Conservation (phyloP, 306 rosid genomes). For the Vicia villosa region DNA sequence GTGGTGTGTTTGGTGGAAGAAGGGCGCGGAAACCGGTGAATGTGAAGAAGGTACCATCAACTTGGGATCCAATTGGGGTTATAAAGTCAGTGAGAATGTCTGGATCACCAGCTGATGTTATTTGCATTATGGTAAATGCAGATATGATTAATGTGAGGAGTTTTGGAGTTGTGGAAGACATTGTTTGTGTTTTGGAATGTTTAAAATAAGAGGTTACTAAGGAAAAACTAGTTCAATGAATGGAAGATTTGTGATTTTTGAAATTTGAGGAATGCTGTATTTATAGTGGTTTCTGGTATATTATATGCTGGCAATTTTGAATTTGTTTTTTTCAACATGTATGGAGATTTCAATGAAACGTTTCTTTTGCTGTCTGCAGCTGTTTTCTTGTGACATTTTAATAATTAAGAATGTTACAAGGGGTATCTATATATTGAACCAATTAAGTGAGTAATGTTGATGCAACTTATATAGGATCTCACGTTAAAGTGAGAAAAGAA, state of each 20-base stretch:
- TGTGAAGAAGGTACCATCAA: conserved; percentile 55
- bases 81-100: conserved; percentile 50
- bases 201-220: background rate
- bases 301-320: background rate
- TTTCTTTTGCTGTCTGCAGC: too few species aligned
- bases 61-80: background rate
- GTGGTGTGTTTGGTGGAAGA: background rate
- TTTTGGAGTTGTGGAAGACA: conserved; percentile 2
- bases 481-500: background rate
- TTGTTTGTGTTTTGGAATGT: background rate
- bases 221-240: too few species aligned
- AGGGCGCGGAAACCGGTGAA: conserved; percentile 43
- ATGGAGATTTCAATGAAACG: too few species aligned
- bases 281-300: background rate
- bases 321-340: too few species aligned
- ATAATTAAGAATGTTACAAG: too few species aligned
- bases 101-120: conserved; percentile 47
- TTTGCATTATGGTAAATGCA: conserved; percentile 29
- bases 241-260: background rate
- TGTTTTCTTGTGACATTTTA: too few species aligned
- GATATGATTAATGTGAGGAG: conserved; percentile 28
- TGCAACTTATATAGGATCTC: background rate
- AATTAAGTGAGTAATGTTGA: background rate
- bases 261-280: background rate
- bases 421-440: too few species aligned